These are phyloP conservation scores for Alternaria rosae DNA, from an alignment of 2,329 filamentous ascomycete genomes.

Conservation along the genomic window DNA sequence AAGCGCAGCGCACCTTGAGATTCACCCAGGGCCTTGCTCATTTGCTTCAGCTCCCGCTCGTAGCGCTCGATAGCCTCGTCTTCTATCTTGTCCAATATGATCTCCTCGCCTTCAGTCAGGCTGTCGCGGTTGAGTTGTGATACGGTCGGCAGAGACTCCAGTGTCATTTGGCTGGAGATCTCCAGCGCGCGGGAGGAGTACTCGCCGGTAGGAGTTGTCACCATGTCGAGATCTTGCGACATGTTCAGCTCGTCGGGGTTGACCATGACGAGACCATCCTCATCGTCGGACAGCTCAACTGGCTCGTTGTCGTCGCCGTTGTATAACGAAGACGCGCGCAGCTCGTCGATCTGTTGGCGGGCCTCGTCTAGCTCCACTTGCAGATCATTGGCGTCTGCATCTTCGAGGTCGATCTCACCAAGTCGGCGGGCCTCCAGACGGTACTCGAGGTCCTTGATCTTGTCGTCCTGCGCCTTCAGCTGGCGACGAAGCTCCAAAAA, in stretches of 20 bases:
- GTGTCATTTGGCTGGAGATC: constrained; percentile 40
- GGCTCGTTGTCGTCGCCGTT: constrained; percentile 34
- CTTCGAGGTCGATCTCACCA: constrained; percentile 49
- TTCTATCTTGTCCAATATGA: constrained; percentile 34
- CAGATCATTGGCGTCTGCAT: constrained; percentile 45
- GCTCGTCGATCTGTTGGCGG: constrained; percentile 46
- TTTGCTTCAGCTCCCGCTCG: constrained; percentile 51
- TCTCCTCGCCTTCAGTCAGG: constrained; percentile 32
- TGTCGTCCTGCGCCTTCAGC: constrained; percentile 47
- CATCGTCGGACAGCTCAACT: constrained; percentile 34
- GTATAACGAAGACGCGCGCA: constrained; percentile 43
- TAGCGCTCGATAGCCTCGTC: constrained; percentile 48
- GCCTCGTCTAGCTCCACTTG: constrained; percentile 45
- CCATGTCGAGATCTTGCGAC: constrained; percentile 40
- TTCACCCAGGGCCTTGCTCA: constrained; percentile 49
- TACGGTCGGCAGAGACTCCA: constrained; percentile 33
- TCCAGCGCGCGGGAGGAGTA: constrained; percentile 40
- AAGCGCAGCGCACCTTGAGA: constrained; percentile 52
- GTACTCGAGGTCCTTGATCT: constrained; percentile 48
- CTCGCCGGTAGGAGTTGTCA: constrained; percentile 33
- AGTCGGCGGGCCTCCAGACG: constrained; percentile 47
- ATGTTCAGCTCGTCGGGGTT: constrained; percentile 45
- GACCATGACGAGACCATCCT: constrained; percentile 43
- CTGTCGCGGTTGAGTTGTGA: constrained; percentile 39
- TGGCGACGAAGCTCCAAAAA: constrained; percentile 48